phyloP scores from a whole-genome alignment of 495 filamentous ascomycete species.

The Daldinia caldariorum region DNA sequence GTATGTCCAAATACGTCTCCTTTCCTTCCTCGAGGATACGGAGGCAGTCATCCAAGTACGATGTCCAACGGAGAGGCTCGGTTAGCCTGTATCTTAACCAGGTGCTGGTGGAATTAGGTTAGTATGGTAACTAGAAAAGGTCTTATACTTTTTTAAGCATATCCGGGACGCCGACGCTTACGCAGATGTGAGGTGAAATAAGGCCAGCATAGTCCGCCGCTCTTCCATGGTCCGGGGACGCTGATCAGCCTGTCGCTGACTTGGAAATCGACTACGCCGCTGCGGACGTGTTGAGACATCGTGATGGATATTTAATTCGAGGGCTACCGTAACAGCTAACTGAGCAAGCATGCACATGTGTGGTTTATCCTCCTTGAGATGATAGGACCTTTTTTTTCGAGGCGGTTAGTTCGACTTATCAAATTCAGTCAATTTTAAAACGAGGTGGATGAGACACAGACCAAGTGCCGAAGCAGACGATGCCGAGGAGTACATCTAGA shows the following conservation, averaged over 20 bases:
- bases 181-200: constrained; percentile 56
- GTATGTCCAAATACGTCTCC: constrained; percentile 57
- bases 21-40: constrained; percentile 52
- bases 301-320: constrained; percentile 36
- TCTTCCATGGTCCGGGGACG: constrained; percentile 38
- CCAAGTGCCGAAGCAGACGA: constrained; percentile 37
- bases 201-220: constrained; percentile 33
- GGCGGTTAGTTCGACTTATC: constrained; percentile 4
- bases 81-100: constrained; percentile 49
- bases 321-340: constrained; percentile 32
- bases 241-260: constrained; percentile 8
- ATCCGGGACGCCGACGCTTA: constrained; percentile 28
- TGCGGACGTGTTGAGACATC: constrained; percentile 17
- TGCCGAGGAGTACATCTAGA: constrained; percentile 38
- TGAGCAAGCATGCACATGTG: constrained; percentile 41
- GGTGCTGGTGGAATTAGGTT: constrained; percentile 17
- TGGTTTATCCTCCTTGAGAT: constrained; percentile 39
- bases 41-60: constrained; percentile 62
- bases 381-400: constrained; percentile 35
- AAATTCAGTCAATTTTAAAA: neutral
- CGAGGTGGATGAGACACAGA: constrained; percentile 1
- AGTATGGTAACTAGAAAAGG: neutral
- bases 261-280: constrained; percentile 22
- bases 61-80: constrained; percentile 61
- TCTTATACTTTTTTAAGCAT: neutral